phyloP scores from a whole-genome alignment of 1,139 yeast genomes.

The Suhomyces wounanorum region DNA sequence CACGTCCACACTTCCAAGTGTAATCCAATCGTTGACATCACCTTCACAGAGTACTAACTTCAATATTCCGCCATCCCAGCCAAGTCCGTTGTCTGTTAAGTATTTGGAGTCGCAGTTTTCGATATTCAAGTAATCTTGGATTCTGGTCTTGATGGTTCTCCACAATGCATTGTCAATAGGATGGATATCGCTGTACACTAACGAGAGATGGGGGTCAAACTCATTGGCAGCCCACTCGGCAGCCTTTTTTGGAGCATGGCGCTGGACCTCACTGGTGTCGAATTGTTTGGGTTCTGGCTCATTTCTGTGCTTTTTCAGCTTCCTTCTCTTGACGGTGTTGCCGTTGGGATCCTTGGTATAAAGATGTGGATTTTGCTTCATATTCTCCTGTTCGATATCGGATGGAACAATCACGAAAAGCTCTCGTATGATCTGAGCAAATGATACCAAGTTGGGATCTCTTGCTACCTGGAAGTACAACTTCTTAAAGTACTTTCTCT shows the following conservation, averaged over 20 bases:
- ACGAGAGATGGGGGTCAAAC: slow-evolving; percentile 72
- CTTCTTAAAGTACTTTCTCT: slow-evolving; percentile 43
- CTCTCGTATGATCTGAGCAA: slow-evolving; percentile 72
- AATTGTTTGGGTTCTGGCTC: slow-evolving; percentile 21
- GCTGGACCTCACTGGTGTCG: slow-evolving; percentile 27
- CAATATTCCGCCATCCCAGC: slow-evolving; percentile 70
- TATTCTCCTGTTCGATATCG: slow-evolving; percentile 39
- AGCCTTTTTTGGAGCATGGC: slow-evolving; percentile 38
- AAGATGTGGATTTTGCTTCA: slow-evolving; percentile 41
- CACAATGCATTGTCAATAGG: slow-evolving; percentile 73
- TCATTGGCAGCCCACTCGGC: slow-evolving; percentile 59
- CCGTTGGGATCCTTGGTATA: slow-evolving; percentile 42
- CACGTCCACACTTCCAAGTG: slow-evolving; percentile 59
- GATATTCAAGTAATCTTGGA: slow-evolving; percentile 65
- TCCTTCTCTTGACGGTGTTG: slow-evolving; percentile 28
- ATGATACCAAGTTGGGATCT: slow-evolving; percentile 60
- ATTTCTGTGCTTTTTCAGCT: slow-evolving; percentile 22
- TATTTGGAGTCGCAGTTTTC: slow-evolving; percentile 46
- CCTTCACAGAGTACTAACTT: slow-evolving; percentile 76
- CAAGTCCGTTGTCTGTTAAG: slow-evolving; percentile 38
- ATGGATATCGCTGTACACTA: slow-evolving; percentile 66
- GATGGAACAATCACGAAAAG: slow-evolving; percentile 55
- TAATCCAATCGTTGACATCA: slow-evolving; percentile 70
- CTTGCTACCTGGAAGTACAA: slow-evolving; percentile 59
- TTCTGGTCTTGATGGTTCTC: slow-evolving; percentile 67